Percentiles rank a stretch among this genome's conserved stretches.
These are phyloP conservation scores for Teunomyces tritomae DNA, from an alignment of 805 yeast species.

Conservation along the genomic window DNA sequence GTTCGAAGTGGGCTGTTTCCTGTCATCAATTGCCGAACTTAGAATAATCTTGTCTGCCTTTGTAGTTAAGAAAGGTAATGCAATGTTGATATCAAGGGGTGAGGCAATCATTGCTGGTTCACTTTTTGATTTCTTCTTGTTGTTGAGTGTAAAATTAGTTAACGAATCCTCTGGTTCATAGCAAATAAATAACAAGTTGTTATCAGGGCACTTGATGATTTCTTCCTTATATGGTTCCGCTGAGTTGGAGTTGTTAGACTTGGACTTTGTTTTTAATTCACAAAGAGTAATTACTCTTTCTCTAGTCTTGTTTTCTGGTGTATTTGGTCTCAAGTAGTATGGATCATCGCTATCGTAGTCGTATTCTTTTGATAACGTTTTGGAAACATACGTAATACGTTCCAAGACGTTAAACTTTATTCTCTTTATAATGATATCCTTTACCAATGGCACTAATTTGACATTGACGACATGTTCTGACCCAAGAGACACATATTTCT, in stretches of 20 bases:
- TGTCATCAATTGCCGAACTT: conserved; percentile 16
- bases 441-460: conserved; percentile 63
- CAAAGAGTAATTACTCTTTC: conserved; percentile 60
- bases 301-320: conserved; percentile 9
- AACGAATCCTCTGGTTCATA: conserved; percentile 33
- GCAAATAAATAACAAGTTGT: conserved; percentile 59
- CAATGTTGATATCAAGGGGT: conserved; percentile 43
- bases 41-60: conserved; percentile 28
- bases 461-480: conserved; percentile 58
- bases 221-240: conserved; percentile 56
- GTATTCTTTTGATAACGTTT: conserved; percentile 49
- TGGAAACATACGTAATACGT: conserved; percentile 60
- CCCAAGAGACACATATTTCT: conserved; percentile 64
- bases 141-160: conserved; percentile 12
- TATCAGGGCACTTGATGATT: conserved; percentile 54
- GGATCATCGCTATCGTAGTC: conserved; percentile 46
- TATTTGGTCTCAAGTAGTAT: conserved; percentile 6
- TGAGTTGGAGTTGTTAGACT: conserved; percentile 26
- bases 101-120: conserved; percentile 32
- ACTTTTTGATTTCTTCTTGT: conserved; percentile 12
- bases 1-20: conserved; percentile 6
- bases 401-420: conserved; percentile 66
- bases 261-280: conserved; percentile 58
- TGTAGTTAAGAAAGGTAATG: conserved; percentile 43
- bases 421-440: conserved; percentile 60